These are phyloP conservation scores for Gossypium trilobum DNA, from an alignment of 441 rosid species.

Conservation along the genomic window DNA sequence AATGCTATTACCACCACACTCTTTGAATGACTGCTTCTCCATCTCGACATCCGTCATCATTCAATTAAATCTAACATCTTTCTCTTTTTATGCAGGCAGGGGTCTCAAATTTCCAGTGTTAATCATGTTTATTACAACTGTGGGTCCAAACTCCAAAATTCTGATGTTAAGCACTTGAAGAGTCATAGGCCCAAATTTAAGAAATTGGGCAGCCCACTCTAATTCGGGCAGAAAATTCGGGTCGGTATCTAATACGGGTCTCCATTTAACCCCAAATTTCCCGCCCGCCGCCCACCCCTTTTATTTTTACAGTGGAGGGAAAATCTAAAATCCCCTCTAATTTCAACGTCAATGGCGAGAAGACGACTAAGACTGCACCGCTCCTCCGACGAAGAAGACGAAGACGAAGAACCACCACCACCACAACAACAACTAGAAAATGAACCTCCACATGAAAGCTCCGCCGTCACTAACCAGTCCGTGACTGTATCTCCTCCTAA, in stretches of 20 bases:
- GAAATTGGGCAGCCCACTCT: neutral
- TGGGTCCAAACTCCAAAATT: no score
- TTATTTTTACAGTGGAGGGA: slow-evolving; percentile 20
- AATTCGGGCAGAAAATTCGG: neutral
- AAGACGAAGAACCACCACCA: slow-evolving; percentile 21
- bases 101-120: no score
- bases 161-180: no score
- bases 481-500: slow-evolving; percentile 17
- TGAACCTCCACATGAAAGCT: slow-evolving; percentile 14
- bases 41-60: no score
- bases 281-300: neutral
- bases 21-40: no score
- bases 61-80: no score
- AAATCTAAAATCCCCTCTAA: neutral
- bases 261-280: neutral
- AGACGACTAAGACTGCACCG: slow-evolving; percentile 46
- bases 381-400: slow-evolving; percentile 52
- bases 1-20: no score
- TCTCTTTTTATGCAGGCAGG: no score
- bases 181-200: neutral
- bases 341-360: slow-evolving; percentile 33
- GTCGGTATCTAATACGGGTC: neutral
- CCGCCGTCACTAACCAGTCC: slow-evolving; percentile 19
- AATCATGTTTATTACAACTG: no score
- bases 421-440: neutral